phyloP scores from a whole-genome alignment of 2,329 filamentous ascomycete genomes.

The Claviceps sp. region DNA sequence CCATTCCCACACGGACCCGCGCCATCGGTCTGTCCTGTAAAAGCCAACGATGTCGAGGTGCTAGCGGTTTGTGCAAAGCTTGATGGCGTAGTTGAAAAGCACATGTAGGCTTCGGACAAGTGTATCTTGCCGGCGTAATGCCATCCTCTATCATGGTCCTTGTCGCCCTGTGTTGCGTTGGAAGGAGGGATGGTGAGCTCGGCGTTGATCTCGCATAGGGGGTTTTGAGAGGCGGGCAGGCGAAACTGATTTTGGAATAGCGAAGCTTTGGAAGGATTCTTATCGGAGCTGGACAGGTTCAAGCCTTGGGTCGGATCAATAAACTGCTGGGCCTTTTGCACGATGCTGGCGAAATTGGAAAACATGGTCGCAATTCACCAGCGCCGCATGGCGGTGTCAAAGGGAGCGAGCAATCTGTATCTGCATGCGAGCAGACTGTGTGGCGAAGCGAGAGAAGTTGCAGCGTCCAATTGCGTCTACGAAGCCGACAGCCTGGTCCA shows the following conservation, averaged over 20 bases:
- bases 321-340: constrained; percentile 90
- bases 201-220: constrained; percentile 89
- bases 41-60: constrained; percentile 64
- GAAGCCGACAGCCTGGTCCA: not conserved
- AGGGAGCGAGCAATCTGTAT: not conserved
- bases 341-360: constrained; percentile 58
- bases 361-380: constrained; percentile 36
- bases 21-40: constrained; percentile 86
- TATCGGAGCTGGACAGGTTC: constrained; percentile 58
- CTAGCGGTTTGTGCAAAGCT: constrained; percentile 75
- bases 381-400: constrained; percentile 25
- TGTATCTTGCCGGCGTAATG: constrained; percentile 89
- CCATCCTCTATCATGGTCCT: constrained; percentile 60
- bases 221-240: constrained; percentile 80
- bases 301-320: constrained; percentile 79
- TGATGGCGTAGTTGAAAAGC: constrained; percentile 87
- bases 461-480: not conserved
- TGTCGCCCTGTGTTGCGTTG: constrained; percentile 57
- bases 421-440: not conserved
- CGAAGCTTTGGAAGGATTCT: constrained; percentile 76
- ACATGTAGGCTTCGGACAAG: constrained; percentile 86
- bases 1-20: constrained; percentile 89
- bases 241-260: constrained; percentile 96
- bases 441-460: not conserved
- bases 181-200: constrained; percentile 78